phyloP scores from a whole-genome alignment of 305 asterid genomes.

The Plantago coronopus region DNA sequence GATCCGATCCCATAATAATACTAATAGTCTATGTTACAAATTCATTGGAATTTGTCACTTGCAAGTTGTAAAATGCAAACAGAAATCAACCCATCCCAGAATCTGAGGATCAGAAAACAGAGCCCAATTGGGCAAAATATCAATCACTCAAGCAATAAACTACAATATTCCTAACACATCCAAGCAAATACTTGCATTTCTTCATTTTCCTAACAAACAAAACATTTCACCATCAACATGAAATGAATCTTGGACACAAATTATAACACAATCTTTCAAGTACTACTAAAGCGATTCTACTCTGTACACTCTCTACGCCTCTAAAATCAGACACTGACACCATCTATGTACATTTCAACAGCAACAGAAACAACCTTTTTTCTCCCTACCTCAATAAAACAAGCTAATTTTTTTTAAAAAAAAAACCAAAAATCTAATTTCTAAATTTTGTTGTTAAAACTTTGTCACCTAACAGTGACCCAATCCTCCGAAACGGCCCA shows the following conservation, averaged over 20 bases:
- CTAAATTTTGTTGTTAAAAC: conserved; percentile 12
- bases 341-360: conserved; percentile 10
- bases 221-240: not conserved
- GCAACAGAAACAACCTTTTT: not conserved
- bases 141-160: not conserved
- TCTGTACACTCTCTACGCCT: conserved; percentile 22
- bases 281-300: conserved; percentile 16
- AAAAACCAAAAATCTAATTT: conserved; percentile 22
- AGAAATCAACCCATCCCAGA: conserved; percentile 12
- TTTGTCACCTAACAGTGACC: conserved; percentile 61
- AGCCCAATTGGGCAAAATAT: conserved; percentile 30
- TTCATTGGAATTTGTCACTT: not conserved
- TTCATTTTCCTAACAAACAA: conserved; percentile 23
- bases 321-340: conserved; percentile 17
- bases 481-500: conserved; percentile 57
- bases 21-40: conserved; percentile 7
- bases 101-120: conserved; percentile 9
- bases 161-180: conserved; percentile 30
- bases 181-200: conserved; percentile 22
- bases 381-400: not conserved
- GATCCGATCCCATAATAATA: too few relatives aligned
- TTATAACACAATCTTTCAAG: not conserved
- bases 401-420: conserved; percentile 5
- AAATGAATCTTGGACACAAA: conserved; percentile 1
- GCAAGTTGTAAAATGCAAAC: conserved; percentile 23